phyloP scores from a whole-genome alignment of 371 early-diverging fungal genomes.

The Dichotomocladium elegans region DNA sequence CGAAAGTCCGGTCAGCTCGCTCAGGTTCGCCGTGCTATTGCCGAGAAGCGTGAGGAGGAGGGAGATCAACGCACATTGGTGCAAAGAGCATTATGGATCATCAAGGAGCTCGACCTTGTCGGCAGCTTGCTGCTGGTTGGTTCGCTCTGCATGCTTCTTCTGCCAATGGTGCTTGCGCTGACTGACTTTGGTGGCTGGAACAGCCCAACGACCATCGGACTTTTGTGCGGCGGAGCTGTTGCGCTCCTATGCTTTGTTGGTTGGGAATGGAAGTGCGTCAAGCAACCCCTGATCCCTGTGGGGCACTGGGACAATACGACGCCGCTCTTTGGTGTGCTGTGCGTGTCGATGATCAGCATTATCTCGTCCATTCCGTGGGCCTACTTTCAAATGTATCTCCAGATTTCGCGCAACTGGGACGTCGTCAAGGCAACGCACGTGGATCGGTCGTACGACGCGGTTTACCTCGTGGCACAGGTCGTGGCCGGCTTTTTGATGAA shows the following conservation, averaged over 20 bases:
- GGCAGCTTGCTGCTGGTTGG: constrained; percentile 37
- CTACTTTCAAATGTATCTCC: constrained; percentile 35
- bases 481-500: constrained; percentile 31
- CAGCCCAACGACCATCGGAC: constrained; percentile 20
- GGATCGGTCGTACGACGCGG: constrained; percentile 38
- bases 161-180: constrained; percentile 37
- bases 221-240: constrained; percentile 25
- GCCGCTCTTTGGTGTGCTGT: constrained; percentile 33
- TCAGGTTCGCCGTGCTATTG: background rate
- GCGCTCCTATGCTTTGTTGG: constrained; percentile 18
- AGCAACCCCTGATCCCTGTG: constrained; percentile 37
- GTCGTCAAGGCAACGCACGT: constrained; percentile 20
- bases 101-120: constrained; percentile 35
- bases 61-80: background rate
- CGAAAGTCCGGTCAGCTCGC: constrained; percentile 6
- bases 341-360: constrained; percentile 30
- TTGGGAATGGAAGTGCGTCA: constrained; percentile 33
- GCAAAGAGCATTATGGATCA: constrained; percentile 17
- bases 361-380: constrained; percentile 36
- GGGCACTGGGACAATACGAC: constrained; percentile 33
- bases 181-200: constrained; percentile 38
- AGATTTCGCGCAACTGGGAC: constrained; percentile 30
- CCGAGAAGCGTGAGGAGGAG: constrained; percentile 5
- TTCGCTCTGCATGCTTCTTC: constrained; percentile 31
- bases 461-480: constrained; percentile 29